Evolutionary conservation across 768 basidiomycete species (phyloP).

Genomic region (Postia placenta): DNA sequence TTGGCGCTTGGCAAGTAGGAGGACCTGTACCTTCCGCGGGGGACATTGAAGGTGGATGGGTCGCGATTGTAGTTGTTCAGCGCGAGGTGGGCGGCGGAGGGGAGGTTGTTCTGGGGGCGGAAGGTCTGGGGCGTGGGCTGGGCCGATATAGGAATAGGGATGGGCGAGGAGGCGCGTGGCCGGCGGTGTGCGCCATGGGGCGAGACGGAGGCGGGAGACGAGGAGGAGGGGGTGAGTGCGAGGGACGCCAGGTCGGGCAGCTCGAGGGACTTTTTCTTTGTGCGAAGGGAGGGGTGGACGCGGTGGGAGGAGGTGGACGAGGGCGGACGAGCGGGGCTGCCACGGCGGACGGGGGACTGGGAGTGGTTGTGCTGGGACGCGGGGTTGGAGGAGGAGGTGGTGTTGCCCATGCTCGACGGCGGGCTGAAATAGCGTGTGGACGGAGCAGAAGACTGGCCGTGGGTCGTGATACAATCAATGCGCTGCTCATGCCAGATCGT

Average conservation of each 20-base stretch:
- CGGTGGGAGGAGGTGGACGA: conserved; percentile 12
- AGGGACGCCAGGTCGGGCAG: conserved; percentile 64
- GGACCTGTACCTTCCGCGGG: conserved; percentile 24
- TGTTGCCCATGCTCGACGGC: conserved; percentile 19
- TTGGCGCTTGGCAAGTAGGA: conserved; percentile 32
- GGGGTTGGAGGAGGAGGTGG: conserved; percentile 17
- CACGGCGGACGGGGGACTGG: conserved; percentile 19
- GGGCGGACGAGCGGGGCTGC: conserved; percentile 16
- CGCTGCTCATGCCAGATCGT: background rate
- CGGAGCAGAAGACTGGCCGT: conserved; percentile 6
- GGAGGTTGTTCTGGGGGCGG: conserved; percentile 29
- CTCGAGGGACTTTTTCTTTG: conserved; percentile 70
- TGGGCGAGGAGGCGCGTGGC: conserved; percentile 39
- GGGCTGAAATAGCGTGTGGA: conserved; percentile 4
- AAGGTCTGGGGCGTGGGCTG: conserved; percentile 18
- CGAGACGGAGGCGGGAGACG: conserved; percentile 35
- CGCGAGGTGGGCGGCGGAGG: conserved; percentile 38
- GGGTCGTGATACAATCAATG: conserved; percentile 2
- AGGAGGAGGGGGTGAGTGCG: conserved; percentile 38
- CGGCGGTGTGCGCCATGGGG: conserved; percentile 37
- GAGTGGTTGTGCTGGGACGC: conserved; percentile 12
- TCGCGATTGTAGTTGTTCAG: conserved; percentile 18
- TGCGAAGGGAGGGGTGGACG: conserved; percentile 55
- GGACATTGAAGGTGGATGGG: conserved; percentile 17
- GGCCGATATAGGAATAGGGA: conserved; percentile 39